phyloP scores from a whole-genome alignment of 768 basidiomycete genomes.

The Lactifluus volemus region DNA sequence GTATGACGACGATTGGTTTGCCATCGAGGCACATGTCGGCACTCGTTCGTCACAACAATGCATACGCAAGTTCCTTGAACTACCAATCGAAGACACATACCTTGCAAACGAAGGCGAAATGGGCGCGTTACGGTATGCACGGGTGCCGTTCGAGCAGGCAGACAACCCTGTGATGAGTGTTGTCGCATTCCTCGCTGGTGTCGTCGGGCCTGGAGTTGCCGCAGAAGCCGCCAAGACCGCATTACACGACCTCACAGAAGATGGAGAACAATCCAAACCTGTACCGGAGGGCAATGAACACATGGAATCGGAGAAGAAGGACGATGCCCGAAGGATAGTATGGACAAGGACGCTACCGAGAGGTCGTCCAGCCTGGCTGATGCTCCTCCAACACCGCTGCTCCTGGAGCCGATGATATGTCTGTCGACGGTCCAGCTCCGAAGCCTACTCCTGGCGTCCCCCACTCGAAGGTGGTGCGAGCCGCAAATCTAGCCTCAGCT shows the following conservation, averaged over 20 bases:
- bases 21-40: slow-evolving; percentile 88
- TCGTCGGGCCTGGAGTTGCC: slow-evolving; percentile 83
- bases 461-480: slow-evolving; percentile 69
- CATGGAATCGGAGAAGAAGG: slow-evolving; percentile 26
- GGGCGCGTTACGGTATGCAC: slow-evolving; percentile 65
- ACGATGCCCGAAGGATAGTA: slow-evolving; percentile 30
- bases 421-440: slow-evolving; percentile 36
- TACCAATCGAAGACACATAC: slow-evolving; percentile 96
- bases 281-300: slow-evolving; percentile 26
- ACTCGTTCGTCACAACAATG: slow-evolving; percentile 91
- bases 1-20: slow-evolving; percentile 95
- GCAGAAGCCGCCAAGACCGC: slow-evolving; percentile 91
- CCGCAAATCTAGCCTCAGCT: slow-evolving; percentile 83
- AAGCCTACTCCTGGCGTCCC: slow-evolving; percentile 40
- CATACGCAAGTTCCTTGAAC: slow-evolving; percentile 87
- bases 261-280: slow-evolving; percentile 26
- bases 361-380: slow-evolving; percentile 15
- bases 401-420: slow-evolving; percentile 33
- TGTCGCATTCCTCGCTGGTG: slow-evolving; percentile 92
- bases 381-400: slow-evolving; percentile 17
- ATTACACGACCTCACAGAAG: slow-evolving; percentile 69
- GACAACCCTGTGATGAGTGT: slow-evolving; percentile 99
- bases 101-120: slow-evolving; percentile 66
- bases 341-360: slow-evolving; percentile 18
- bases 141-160: slow-evolving; percentile 86